These are phyloP conservation scores for Colletotrichum phormii DNA, from an alignment of 2,329 filamentous ascomycete genomes.

Conservation along the genomic window DNA sequence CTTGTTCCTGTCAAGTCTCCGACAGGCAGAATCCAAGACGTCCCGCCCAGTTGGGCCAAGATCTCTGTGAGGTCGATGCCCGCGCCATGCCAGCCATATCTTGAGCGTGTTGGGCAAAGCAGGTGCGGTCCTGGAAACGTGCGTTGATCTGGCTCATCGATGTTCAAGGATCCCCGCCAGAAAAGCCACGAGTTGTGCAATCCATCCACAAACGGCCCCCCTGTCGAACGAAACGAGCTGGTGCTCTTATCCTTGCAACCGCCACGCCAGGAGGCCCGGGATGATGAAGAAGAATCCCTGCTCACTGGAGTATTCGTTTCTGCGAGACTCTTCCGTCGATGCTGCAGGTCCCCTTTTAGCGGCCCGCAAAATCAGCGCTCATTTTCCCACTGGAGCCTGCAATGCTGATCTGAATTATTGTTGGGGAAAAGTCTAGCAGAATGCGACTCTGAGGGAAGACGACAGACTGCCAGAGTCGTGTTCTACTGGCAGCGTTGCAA, in stretches of 20 bases:
- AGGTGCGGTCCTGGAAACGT: slow-evolving; percentile 18
- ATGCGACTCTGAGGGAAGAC: neutral
- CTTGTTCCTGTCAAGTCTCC: slow-evolving; percentile 7
- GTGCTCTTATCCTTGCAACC: slow-evolving; percentile 17
- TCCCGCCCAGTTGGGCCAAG: neutral
- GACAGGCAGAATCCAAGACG: neutral
- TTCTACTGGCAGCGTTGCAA: slow-evolving; percentile 10
- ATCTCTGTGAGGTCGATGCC: slow-evolving; percentile 8
- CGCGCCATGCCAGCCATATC: neutral
- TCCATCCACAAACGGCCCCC: slow-evolving; percentile 25
- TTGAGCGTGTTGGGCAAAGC: neutral
- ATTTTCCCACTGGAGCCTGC: slow-evolving; percentile 9
- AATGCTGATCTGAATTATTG: slow-evolving; percentile 22
- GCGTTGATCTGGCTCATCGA: slow-evolving; percentile 19
- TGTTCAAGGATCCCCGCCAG: slow-evolving; percentile 3
- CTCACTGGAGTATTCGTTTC: slow-evolving; percentile 6
- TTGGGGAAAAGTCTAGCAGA: neutral
- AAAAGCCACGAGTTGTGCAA: slow-evolving; percentile 31
- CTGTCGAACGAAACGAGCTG: slow-evolving; percentile 6
- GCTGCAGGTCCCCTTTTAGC: slow-evolving; percentile 12
- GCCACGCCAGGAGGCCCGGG: slow-evolving; percentile 6
- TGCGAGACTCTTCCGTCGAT: slow-evolving; percentile 14
- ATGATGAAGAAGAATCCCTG: neutral
- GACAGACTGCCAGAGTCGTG: slow-evolving; percentile 7
- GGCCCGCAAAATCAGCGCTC: slow-evolving; percentile 17